Evolutionary conservation across 495 filamentous ascomycete species (phyloP), one percentile per base, ranked within the genome.

Genomic region (Tetracladium marchalianum): DNA sequence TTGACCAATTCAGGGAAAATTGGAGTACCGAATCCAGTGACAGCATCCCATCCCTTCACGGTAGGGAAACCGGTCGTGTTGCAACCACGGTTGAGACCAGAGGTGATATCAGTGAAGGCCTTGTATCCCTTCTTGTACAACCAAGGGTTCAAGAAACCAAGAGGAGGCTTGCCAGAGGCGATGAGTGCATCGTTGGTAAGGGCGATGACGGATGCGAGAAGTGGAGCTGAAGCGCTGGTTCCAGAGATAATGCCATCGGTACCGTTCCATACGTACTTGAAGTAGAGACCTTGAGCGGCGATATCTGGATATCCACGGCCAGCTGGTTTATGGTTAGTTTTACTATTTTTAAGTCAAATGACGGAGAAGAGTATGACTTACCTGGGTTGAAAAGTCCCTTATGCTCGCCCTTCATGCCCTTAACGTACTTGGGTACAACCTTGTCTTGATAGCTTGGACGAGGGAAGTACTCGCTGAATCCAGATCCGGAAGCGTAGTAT

Each of bases 281-380:
- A 70, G 37, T 75, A 72, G 7, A 72, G 51, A 27, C 68, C 67
- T 58, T 84, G 80, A 11, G 80, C 75, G 5, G 82, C 65, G 17
- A 92, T 75, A 52, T 90, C 87, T 0, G 87, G 86, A 41, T 84
- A 75, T 2, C 72, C 87, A 41, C 85, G 75, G 0, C 86, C 86
- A 1, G 65, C 52, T 0, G 62, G 57, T 57, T 85, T 64, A 27
- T 27, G 22, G 22, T 27, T 27, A 27, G 22, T 73, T 27, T 27
- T 27, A 27, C 22, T 27, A 51, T 59, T 66, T 60, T 82, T 18
- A 19, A 5, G 15, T 0, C 10, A 27, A 42, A n/a, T 16, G 12
- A 11, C 6, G 1, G 16, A 22, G 31, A 16, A 31, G 41, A 16
- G 27, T 19, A 24, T 24, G 11, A 46, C 49, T 42, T 39, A 44